phyloP scores from a whole-genome alignment of 352 stramenopile genomes.

The Globisporangium sylvaticum region DNA sequence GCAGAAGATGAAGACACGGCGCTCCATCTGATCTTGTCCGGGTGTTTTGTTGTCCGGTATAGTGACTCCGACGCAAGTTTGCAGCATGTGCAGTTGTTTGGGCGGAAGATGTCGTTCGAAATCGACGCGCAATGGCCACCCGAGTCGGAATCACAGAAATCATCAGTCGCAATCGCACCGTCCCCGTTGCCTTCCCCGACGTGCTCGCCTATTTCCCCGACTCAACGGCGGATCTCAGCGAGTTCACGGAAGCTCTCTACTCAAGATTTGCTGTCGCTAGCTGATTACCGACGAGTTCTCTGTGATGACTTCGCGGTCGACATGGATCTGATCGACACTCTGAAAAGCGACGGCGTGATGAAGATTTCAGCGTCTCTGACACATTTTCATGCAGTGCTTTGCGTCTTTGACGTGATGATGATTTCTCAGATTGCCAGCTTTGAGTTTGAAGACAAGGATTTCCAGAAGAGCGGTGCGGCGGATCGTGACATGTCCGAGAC shows the following conservation, averaged over 20 bases:
- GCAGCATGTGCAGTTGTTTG: slow-evolving; percentile 56
- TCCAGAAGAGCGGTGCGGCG: not conserved
- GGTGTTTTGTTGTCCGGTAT: slow-evolving; percentile 55
- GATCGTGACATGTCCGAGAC: not conserved
- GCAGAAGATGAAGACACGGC: slow-evolving; percentile 4
- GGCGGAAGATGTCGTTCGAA: slow-evolving; percentile 68
- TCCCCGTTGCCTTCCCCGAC: slow-evolving; percentile 21
- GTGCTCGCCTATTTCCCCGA: slow-evolving; percentile 12
- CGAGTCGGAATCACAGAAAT: slow-evolving; percentile 10
- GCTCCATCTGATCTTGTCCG: slow-evolving; percentile 55
- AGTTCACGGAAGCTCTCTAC: not conserved
- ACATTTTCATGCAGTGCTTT: slow-evolving; percentile 68
- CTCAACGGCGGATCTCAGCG: not conserved
- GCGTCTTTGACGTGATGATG: slow-evolving; percentile 54
- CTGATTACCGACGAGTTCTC: slow-evolving; percentile 47
- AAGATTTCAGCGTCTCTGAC: slow-evolving; percentile 58
- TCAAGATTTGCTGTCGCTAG: slow-evolving; percentile 5
- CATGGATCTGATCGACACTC: slow-evolving; percentile 55
- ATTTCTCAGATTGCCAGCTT: slow-evolving; percentile 18
- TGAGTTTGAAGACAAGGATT: slow-evolving; percentile 9
- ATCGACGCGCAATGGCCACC: slow-evolving; percentile 57
- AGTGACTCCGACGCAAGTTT: slow-evolving; percentile 36
- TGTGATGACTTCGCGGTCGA: slow-evolving; percentile 76
- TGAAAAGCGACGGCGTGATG: slow-evolving; percentile 31
- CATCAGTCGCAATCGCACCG: slow-evolving; percentile 12